phyloP scores from a whole-genome alignment of 163 green algal genomes.

The Volvox carteri region DNA sequence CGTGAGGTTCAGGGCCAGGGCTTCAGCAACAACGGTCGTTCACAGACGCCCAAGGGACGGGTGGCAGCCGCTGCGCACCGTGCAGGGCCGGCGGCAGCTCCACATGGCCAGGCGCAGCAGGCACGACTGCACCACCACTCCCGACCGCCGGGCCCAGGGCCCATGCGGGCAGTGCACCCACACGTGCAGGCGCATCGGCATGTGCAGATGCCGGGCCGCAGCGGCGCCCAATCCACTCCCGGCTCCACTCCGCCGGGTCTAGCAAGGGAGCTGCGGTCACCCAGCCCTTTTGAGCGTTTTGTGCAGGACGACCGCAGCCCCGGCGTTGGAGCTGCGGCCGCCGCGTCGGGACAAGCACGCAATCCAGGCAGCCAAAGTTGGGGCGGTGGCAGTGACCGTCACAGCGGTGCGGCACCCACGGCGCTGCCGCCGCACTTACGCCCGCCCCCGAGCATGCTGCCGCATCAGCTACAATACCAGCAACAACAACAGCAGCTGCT shows the following conservation, averaged over 20 bases:
- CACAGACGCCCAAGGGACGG: not conserved
- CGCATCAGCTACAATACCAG: not conserved
- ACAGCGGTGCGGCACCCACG: not conserved
- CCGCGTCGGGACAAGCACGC: not conserved
- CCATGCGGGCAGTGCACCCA: not conserved
- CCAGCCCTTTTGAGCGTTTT: conserved; percentile 47
- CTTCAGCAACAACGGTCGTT: not conserved
- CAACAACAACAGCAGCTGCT: not conserved
- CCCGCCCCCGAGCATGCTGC: not conserved
- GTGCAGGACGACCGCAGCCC: not conserved
- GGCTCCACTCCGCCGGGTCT: not conserved
- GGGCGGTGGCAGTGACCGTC: not conserved
- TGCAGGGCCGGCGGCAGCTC: not conserved
- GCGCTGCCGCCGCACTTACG: not conserved
- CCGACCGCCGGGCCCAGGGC: not conserved
- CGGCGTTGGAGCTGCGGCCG: not conserved
- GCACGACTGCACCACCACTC: not conserved
- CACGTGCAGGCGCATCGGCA: conserved; percentile 24
- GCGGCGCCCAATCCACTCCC: not conserved
- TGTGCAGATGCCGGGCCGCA: not conserved
- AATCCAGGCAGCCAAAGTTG: too few species aligned
- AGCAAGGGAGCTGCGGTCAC: conserved; percentile 14
- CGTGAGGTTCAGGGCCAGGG: conserved; percentile 22
- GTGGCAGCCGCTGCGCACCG: not conserved
- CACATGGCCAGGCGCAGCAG: not conserved